Base-by-base conservation (phyloP, 345 rosid genomes). In the Acer negundo region DNA sequence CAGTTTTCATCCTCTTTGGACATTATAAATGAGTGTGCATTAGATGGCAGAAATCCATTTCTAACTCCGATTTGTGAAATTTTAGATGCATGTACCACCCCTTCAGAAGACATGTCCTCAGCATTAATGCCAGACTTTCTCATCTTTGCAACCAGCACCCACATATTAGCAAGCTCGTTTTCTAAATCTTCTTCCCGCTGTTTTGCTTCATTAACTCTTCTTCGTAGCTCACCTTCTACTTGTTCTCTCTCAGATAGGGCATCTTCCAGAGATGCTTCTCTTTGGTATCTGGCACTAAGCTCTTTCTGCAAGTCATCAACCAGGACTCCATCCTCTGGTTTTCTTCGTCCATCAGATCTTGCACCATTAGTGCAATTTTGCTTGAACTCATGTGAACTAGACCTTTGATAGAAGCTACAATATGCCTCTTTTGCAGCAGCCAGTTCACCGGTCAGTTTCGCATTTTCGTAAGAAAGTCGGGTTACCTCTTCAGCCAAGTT, bases 401-500 rank as follows among this genome's bases (percentile, higher is more conserved):
- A 78, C 70, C 79, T 80, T 76, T 80, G 85, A 70, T 58, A 74
- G 66, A 78, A 77, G 44, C 74, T 78, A 59, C 78, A 73, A 62
- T 73, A 69, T 56, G 64, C 80, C 61, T 85, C 91, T 80, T 82
- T 86, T 51, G 82, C 80, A 69, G 85, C 83, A 78, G 87, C 85
- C 76, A 86, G 78, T 46, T 88, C 91, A 73, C 82, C 84, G 31
- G 53, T 86, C 78, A 91, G 81, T 78, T 85, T 89, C 31, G 90
- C 90, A 80, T 88, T 91, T 80, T 89, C 87, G 81, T 84, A 89
- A 69, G 93, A 84, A 38, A 91, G 95, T 66, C 78, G 82, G 71
- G 95, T 88, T 62, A 91, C 95, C 88, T 91, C 95, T 78, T 85
- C 90, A 47, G 93, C 93, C 80, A 91, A 82, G 83, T 87, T 88